phyloP scores from a whole-genome alignment of 139 green algal species.

The Deuterostichococcus epilithicus region DNA sequence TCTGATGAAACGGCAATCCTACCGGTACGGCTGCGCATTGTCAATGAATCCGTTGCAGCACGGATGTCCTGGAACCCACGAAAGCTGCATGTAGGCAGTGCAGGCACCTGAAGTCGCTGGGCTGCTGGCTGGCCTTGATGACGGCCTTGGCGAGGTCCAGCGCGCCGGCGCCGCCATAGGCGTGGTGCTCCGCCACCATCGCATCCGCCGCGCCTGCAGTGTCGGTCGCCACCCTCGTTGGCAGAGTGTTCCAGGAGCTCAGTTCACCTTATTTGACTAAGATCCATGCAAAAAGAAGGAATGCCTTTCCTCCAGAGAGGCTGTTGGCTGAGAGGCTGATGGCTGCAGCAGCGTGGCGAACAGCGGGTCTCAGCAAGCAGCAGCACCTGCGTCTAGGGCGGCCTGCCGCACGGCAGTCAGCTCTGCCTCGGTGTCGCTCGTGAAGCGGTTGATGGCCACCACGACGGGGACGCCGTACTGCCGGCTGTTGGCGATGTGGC shows the following conservation, averaged over 20 bases:
- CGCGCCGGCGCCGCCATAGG: constrained; percentile 82
- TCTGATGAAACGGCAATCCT: too few relatives aligned
- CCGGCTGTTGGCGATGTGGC: constrained; percentile 87
- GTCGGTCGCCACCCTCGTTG: too few relatives aligned
- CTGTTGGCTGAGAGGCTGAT: too few relatives aligned
- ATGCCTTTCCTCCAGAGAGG: too few relatives aligned
- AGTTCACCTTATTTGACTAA: background rate
- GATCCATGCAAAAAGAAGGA: background rate
- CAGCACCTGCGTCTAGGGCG: constrained; percentile 40
- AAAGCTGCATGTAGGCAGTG: constrained; percentile 52
- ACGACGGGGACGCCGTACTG: constrained; percentile 92
- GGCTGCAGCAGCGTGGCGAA: too few relatives aligned
- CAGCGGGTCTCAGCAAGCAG: background rate
- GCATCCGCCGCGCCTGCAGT: constrained; percentile 75
- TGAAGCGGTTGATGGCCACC: constrained; percentile 93
- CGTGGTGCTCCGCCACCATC: constrained; percentile 87
- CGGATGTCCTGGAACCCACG: too few relatives aligned
- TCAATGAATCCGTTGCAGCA: too few relatives aligned
- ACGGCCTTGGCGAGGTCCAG: constrained; percentile 83
- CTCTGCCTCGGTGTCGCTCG: constrained; percentile 80
- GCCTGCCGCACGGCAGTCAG: constrained; percentile 58
- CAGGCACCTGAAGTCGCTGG: constrained; percentile 83
- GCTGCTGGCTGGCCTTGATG: constrained; percentile 56
- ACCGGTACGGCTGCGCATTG: too few relatives aligned
- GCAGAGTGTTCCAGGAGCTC: background rate